phyloP scores from a whole-genome alignment of 2,329 filamentous ascomycete genomes.

The Helotiales sp. region DNA sequence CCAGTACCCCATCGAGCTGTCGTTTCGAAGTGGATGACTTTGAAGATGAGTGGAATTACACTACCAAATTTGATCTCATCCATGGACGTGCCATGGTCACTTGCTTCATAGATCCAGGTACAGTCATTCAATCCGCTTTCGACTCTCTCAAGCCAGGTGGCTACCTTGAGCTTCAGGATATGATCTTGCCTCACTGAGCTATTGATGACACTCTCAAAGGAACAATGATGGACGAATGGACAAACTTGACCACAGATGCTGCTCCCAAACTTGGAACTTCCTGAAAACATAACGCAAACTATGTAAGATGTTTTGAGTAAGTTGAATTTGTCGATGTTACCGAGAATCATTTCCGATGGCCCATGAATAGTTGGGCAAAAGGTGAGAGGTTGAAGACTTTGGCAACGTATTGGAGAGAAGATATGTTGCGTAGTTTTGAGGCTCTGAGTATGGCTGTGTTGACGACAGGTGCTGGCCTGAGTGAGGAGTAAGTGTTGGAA shows the following conservation, averaged over 20 bases:
- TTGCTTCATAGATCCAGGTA: constrained; percentile 15
- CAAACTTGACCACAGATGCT: constrained; percentile 15
- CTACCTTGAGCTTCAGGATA: constrained; percentile 16
- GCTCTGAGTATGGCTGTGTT: constrained; percentile 19
- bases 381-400: constrained; percentile 26
- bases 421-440: constrained; percentile 16
- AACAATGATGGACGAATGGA: constrained; percentile 25
- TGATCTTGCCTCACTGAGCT: constrained; percentile 9
- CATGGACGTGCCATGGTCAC: constrained; percentile 14
- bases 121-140: constrained; percentile 13
- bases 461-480: constrained; percentile 31
- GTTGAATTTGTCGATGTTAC: constrained; percentile 56
- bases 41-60: constrained; percentile 47
- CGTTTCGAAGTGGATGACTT: constrained; percentile 51
- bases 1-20: constrained; percentile 37
- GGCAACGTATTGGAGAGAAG: constrained; percentile 28
- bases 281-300: constrained; percentile 18
- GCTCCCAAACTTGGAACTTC: constrained; percentile 12
- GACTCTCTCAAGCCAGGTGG: constrained; percentile 14
- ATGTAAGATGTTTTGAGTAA: constrained; percentile 32
- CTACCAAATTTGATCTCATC: constrained; percentile 49
- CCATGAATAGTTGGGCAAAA: constrained; percentile 54
- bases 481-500: constrained; percentile 33
- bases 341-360: constrained; percentile 52
- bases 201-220: constrained; percentile 22